Base-by-base conservation (phyloP, 352 stramenopile species). In the Thraustochytrium striatum region DNA sequence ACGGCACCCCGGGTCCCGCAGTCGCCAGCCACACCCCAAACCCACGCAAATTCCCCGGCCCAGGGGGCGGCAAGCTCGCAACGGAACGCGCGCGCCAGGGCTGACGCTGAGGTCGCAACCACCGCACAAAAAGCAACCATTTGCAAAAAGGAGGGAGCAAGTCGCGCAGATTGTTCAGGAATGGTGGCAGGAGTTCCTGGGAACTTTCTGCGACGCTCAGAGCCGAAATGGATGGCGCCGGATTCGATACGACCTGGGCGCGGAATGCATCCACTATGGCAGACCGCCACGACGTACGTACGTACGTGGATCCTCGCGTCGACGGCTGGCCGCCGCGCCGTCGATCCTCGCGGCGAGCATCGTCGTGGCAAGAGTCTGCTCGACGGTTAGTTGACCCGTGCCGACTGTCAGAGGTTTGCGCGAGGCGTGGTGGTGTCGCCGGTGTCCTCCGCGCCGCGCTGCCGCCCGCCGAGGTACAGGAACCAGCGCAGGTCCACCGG, bases 401-500 rank as follows among this genome's bases (percentile, higher is more conserved):
- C n/a, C n/a, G n/a, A n/a, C n/a, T n/a, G n/a, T n/a, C n/a, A n/a
- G n/a, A n/a, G n/a, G n/a, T n/a, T n/a, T n/a, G n/a, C n/a, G n/a
- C n/a, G n/a, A n/a, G n/a, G n/a, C n/a, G n/a, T n/a, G n/a, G n/a
- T n/a, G n/a, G n/a, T n/a, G n/a, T n/a, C n/a, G n/a, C n/a, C n/a
- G n/a, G n/a, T 55, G 47, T 21, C 47, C 25, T 55, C 25, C 16
- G 16, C 47, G 16, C 16, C 25, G 47, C 25, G 16, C 47, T 21
- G 16, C 16, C 47, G 16, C 16, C 65, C 65, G 39, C 50, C 65
- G 9, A 62, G 50, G 47, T 62, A 32, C 2, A 61, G 21, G 47
- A 75, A 75, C 65, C 65, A 75, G 44, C 44, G 11, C 0, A 75
- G 50, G 47, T 75, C 65, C 9, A 75, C 65, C 8, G 65, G 65